These are phyloP conservation scores for Alternaria ethzedia DNA, from an alignment of 2,329 filamentous ascomycete genomes.

Conservation along the genomic window DNA sequence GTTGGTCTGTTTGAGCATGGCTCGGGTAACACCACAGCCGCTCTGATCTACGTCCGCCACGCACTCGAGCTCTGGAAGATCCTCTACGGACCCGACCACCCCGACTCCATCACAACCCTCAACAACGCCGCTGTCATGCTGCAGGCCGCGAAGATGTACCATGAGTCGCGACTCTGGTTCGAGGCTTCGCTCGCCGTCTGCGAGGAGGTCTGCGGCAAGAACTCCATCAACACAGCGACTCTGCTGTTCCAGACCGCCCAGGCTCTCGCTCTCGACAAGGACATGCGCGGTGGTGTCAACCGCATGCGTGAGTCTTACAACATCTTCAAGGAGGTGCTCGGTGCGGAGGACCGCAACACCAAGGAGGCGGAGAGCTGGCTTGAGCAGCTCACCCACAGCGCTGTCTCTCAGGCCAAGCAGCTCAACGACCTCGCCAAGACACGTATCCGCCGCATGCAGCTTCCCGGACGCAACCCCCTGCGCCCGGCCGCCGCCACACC, in stretches of 20 bases:
- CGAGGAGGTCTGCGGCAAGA: constrained; percentile 85
- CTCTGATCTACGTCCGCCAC: constrained; percentile 88
- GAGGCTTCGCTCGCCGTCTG: constrained; percentile 89
- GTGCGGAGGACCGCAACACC: constrained; percentile 92
- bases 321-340: constrained; percentile 88
- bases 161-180: constrained; percentile 95
- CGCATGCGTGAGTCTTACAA: constrained; percentile 97
- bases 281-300: constrained; percentile 87
- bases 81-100: constrained; percentile 91
- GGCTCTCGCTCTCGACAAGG: constrained; percentile 91
- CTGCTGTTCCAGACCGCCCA: constrained; percentile 97
- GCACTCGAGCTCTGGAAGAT: constrained; percentile 96
- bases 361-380: constrained; percentile 98
- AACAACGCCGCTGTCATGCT: constrained; percentile 99
- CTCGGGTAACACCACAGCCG: constrained; percentile 84
- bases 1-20: constrained; percentile 93
- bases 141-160: constrained; percentile 91
- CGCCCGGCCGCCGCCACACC: constrained; percentile 69
- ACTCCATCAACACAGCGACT: constrained; percentile 91
- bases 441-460: constrained; percentile 73
- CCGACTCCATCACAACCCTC: constrained; percentile 96
- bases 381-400: constrained; percentile 93
- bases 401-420: constrained; percentile 92
- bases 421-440: constrained; percentile 82
- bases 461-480: constrained; percentile 62